Percentiles rank a stretch among this genome's conserved stretches.
phyloP scores from a whole-genome alignment of 257 asterid species.

The Solanum tacnaense region DNA sequence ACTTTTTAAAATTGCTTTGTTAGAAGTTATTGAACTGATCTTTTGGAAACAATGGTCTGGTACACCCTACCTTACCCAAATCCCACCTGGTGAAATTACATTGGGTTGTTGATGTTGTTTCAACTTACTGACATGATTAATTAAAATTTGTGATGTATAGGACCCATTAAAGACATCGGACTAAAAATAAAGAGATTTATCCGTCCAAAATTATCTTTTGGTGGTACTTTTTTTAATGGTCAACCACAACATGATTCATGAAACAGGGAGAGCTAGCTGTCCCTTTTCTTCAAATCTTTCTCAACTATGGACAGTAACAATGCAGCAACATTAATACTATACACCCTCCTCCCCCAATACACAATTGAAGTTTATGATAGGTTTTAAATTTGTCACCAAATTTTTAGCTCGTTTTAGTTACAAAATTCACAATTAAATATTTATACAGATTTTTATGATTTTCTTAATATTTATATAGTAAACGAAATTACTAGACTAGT shows the following conservation, averaged over 20 bases:
- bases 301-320: background rate
- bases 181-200: background rate
- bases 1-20: background rate
- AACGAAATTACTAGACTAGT: background rate
- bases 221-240: background rate
- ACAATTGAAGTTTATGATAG: background rate
- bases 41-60: background rate
- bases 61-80: background rate
- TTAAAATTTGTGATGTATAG: background rate
- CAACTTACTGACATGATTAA: background rate
- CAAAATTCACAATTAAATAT: background rate
- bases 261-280: background rate
- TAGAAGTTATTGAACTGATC: background rate
- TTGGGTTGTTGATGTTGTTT: background rate
- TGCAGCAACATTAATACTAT: background rate
- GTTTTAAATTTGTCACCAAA: background rate
- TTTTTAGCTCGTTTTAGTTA: background rate
- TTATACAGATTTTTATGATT: background rate
- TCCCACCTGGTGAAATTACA: background rate
- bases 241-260: slow-evolving; percentile 10
- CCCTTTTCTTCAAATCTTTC: background rate
- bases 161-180: background rate
- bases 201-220: background rate
- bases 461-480: background rate
- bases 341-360: background rate